Percentiles rank a stretch among this genome's conserved stretches.
Evolutionary conservation across 495 filamentous ascomycete species (phyloP).

Genomic region (Tuber indicum): DNA sequence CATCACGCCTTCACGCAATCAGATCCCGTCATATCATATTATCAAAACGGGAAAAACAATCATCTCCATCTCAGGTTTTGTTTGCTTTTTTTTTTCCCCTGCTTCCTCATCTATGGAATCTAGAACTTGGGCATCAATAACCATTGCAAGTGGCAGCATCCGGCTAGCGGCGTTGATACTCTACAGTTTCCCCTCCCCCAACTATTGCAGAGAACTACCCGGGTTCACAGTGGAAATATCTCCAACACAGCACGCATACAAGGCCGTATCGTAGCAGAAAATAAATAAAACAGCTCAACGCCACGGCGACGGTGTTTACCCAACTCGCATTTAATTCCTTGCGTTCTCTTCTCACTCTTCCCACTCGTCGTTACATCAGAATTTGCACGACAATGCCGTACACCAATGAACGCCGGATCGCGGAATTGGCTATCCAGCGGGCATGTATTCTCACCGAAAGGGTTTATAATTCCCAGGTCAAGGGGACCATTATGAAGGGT

Average conservation of each 20-base stretch:
- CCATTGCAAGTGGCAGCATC: neutral
- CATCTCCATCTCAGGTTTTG: neutral
- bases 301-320: neutral
- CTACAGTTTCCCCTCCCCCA: neutral
- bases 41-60: neutral
- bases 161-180: neutral
- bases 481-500: conserved; percentile 87
- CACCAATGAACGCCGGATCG: conserved; percentile 72
- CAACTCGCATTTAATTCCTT: neutral
- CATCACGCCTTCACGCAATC: neutral
- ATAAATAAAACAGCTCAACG: neutral
- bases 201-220: neutral
- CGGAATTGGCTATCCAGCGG: conserved; percentile 86
- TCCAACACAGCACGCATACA: neutral
- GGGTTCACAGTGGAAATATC: neutral
- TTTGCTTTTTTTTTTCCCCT: neutral
- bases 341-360: neutral
- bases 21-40: neutral
- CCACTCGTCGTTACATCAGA: neutral
- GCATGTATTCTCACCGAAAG: conserved; percentile 81
- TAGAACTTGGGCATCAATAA: neutral
- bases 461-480: conserved; percentile 85
- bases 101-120: neutral
- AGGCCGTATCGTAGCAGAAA: neutral
- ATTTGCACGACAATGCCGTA: conserved; percentile 51